Base-by-base conservation (phyloP, 2,329 filamentous ascomycete species). In the Monilinia fructigena region DNA sequence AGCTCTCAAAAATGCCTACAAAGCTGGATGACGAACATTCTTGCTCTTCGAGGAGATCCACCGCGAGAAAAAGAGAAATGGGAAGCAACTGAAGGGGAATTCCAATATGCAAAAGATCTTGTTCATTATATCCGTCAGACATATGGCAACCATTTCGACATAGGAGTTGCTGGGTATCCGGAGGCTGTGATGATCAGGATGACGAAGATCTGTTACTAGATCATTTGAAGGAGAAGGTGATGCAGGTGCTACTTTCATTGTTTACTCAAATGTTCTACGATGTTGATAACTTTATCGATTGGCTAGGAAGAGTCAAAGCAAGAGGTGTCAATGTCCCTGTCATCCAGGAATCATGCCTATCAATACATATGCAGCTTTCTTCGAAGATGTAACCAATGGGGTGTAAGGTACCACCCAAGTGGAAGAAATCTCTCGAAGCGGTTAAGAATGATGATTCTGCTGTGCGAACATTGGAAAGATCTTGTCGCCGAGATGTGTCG, bases 231-330 rank as follows among this genome's bases (percentile, higher is more conserved):
- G 91, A 98, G 78, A 99, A 99, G 82, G 89, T 45, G 95, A 99
- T 76, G 91, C 92, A 67, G 95, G 95, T 62, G 93, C 90, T 69
- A 89, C 90, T 8, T 99, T 98, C 77, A 91, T 99, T 70, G 91
- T 99, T n/a, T 64, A 98, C 95, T 0, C 95, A 99, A 80, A 99
- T 99, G 95, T 98, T 98, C 80, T 99, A 99, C 82, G 94, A 99
- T 75, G 93, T 87, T 60, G 94, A 99, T 75, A 94, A 95, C 76
- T 99, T 99, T 79, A 80, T 98, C 64, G 85, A 88, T 63, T 99
- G 95, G 95, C 90, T 96, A 48, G 82, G 86, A 72, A 95, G 91
- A 77, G 93, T 94, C 67, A 89, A 93, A 60, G 92, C 89, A 63
- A 88, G 87, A 74, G 95, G 95, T 58, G 94, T 99, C 75, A 88